Evolutionary conservation across 106 monocot genomes (phyloP), one percentile per base, ranked within the genome.

Genomic region (Dendrobium catenatum): DNA sequence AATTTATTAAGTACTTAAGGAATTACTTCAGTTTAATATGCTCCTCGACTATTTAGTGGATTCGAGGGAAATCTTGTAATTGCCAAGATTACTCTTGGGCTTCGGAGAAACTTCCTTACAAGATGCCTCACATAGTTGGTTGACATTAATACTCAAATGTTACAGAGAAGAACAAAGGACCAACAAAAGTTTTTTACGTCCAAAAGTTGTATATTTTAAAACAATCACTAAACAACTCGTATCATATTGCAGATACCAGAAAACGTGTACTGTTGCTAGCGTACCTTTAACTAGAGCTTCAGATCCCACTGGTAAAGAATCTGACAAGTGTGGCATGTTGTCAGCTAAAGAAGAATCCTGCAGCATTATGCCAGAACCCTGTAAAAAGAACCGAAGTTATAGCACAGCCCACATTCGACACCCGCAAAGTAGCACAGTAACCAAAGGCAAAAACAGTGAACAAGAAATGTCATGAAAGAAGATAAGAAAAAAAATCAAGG

Each of bases 341-440:
- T 86, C 86, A 64, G 76, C 68, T 84, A 82, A 72, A 80, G 82
- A 76, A 79, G 83, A 81, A 81, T 79, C 83, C 55, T 89, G 89
- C 5, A 78, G 59, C 49, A 75, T 55, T 68, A 79, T 42, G 58
- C 76, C 68, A 72, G 85, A 82, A 80, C 76, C 79, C 89, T 86
- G 79, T 70, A 27, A 59, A 64, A 66, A 68, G 27, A 68, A 79
- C 24, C 49, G 1, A 49, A 2, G 4, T 74, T 74, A 43, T 9
- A 76, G 6, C 27, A 76, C 26, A 76, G 15, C 17, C 2, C 48
- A 47, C 48, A 76, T 49, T 22, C 76, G 8, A 22, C 49, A 49
- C 24, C 11, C n/a, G 42, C 42, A 24, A 9, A 17, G 41, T 42
- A 5, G 40, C 16, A 68, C 31, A 16, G 37, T 70, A 74, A 74